Conservation (phyloP, 164 flowering plant species). For the Annona squamosa region DNA sequence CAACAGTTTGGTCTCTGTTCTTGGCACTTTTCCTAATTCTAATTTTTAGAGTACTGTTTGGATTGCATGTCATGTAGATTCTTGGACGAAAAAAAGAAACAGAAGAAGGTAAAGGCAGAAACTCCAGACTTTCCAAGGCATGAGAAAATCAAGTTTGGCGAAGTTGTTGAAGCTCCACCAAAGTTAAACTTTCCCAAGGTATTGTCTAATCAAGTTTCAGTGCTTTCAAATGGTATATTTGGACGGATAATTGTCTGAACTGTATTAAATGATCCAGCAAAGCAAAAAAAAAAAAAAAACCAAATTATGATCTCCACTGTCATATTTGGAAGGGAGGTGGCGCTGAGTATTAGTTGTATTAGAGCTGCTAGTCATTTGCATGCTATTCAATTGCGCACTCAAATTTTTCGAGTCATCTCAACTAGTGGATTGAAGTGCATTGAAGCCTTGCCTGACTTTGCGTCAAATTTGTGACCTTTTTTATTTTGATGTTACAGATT, state of each 20-base stretch:
- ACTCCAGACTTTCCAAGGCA: constrained; percentile 43
- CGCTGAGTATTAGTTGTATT: neutral
- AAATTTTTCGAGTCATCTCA: neutral
- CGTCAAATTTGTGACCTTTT: neutral
- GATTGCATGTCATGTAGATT: constrained; percentile 30
- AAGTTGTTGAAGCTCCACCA: constrained; percentile 88
- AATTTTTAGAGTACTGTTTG: neutral
- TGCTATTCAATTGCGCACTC: too few species aligned
- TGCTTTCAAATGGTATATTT: neutral
- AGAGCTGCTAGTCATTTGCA: neutral
- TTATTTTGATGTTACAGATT: neutral
- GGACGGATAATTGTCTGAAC: neutral
- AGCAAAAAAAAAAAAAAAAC: neutral
- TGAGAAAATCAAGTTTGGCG: constrained; percentile 63
- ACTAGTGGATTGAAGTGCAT: neutral
- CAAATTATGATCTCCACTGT: neutral
- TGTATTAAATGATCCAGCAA: neutral
- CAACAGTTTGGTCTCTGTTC: neutral
- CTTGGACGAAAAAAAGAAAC: constrained; percentile 55
- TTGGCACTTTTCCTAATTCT: neutral
- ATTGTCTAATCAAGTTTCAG: constrained; percentile 3
- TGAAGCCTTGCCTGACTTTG: neutral
- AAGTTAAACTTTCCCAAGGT: constrained; percentile 74
- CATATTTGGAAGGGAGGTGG: neutral
- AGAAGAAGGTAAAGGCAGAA: constrained; percentile 41